phyloP scores from a whole-genome alignment of 202 grass and related monocot genomes.

The Carex arenaria region DNA sequence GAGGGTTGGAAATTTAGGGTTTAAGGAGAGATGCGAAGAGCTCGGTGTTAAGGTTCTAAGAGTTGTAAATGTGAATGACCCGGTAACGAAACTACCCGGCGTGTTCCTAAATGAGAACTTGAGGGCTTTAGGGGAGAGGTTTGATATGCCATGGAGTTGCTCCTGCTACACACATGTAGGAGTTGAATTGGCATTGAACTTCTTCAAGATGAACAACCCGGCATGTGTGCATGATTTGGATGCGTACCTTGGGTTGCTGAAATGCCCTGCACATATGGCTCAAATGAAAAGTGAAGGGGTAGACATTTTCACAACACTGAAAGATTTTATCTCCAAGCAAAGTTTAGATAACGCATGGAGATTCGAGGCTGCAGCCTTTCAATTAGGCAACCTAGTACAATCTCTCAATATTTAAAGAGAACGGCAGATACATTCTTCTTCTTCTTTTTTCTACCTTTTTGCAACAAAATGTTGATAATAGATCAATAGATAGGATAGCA shows the following conservation, averaged over 20 bases:
- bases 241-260: conserved; percentile 42
- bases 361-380: conserved; percentile 53
- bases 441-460: background rate
- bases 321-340: conserved; percentile 32
- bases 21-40: conserved; percentile 55
- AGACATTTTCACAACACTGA: conserved; percentile 34
- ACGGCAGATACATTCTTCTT: background rate
- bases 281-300: conserved; percentile 32
- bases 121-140: conserved; percentile 32
- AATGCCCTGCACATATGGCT: conserved; percentile 28
- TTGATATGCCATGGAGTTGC: conserved; percentile 50
- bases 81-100: conserved; percentile 46
- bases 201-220: conserved; percentile 55
- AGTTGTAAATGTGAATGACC: conserved; percentile 53
- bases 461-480: conserved; percentile 17
- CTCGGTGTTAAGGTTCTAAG: conserved; percentile 51
- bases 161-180: conserved; percentile 50
- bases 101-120: conserved; percentile 56
- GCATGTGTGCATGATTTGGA: conserved; percentile 60
- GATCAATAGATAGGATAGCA: background rate
- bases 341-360: conserved; percentile 44
- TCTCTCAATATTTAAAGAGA: conserved; percentile 42
- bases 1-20: conserved; percentile 47
- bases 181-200: conserved; percentile 44
- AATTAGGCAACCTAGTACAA: conserved; percentile 48